Evolutionary conservation across 805 yeast genomes (phyloP).

Genomic region (Clavispora phyllophila): DNA sequence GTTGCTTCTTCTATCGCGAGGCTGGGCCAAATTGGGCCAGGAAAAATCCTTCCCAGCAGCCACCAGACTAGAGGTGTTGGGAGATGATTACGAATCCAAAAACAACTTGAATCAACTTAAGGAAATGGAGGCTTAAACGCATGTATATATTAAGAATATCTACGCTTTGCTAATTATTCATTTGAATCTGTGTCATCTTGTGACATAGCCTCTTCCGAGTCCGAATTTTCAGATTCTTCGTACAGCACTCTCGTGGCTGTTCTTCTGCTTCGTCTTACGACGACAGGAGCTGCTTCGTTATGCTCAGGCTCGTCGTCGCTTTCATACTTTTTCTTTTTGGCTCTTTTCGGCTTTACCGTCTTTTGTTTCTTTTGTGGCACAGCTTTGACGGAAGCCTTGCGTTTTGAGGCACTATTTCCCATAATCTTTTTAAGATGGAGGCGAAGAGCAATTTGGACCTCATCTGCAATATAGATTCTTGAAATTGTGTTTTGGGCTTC

Average conservation of each 20-base stretch:
- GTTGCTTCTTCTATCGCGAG: slow-evolving; percentile 39
- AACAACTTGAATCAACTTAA: slow-evolving; percentile 45
- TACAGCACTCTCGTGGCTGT: neutral
- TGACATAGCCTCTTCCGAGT: neutral
- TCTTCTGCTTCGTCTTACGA: neutral
- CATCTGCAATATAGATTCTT: slow-evolving; percentile 52
- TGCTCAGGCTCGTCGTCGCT: slow-evolving; percentile 16
- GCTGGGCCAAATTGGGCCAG: slow-evolving; percentile 50
- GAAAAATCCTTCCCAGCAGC: slow-evolving; percentile 67
- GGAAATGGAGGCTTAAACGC: slow-evolving; percentile 31
- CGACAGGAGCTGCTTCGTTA: slow-evolving; percentile 9
- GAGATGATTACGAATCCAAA: slow-evolving; percentile 66
- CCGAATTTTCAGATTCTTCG: neutral
- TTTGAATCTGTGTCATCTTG: neutral
- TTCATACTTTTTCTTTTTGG: slow-evolving; percentile 38
- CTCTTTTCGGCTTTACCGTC: neutral
- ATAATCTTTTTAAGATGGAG: slow-evolving; percentile 19
- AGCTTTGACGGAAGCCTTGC: neutral
- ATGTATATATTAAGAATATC: neutral
- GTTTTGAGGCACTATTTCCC: neutral
- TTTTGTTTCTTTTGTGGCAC: slow-evolving; percentile 1
- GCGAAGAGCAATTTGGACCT: slow-evolving; percentile 33
- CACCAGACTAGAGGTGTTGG: slow-evolving; percentile 66
- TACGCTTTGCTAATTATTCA: neutral
- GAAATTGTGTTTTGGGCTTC: slow-evolving; percentile 56